phyloP scores from a whole-genome alignment of 352 stramenopile species.

The Pythium diclinum region DNA sequence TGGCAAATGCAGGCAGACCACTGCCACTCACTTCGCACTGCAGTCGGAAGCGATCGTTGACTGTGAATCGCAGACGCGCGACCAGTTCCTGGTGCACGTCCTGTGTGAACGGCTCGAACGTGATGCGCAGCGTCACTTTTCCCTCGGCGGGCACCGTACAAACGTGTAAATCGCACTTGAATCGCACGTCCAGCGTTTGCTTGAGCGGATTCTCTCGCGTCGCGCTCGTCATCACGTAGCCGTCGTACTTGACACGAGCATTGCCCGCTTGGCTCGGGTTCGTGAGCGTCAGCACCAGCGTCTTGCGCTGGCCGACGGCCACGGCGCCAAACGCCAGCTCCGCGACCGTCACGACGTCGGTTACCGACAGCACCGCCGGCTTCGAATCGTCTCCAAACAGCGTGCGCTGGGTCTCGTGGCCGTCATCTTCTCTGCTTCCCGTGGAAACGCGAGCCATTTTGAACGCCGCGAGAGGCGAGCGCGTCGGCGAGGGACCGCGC shows the following conservation, averaged over 20 bases:
- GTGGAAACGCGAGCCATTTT: slow-evolving; percentile 8
- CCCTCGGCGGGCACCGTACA: slow-evolving; percentile 63
- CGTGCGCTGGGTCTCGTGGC: slow-evolving; percentile 12
- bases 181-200: slow-evolving; percentile 30
- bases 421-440: neutral
- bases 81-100: slow-evolving; percentile 44
- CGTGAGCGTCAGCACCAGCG: slow-evolving; percentile 42
- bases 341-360: slow-evolving; percentile 37
- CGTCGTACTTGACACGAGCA: slow-evolving; percentile 68
- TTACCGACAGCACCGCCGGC: slow-evolving; percentile 38
- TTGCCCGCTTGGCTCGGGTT: slow-evolving; percentile 62
- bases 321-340: slow-evolving; percentile 58
- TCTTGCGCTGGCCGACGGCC: slow-evolving; percentile 43
- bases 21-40: slow-evolving; percentile 44
- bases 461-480: neutral
- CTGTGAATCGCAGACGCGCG: slow-evolving; percentile 52
- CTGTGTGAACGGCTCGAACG: slow-evolving; percentile 45
- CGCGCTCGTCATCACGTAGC: slow-evolving; percentile 39
- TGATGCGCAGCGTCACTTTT: slow-evolving; percentile 53
- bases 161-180: slow-evolving; percentile 71
- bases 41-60: slow-evolving; percentile 60
- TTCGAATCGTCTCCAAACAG: neutral
- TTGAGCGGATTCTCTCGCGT: slow-evolving; percentile 12
- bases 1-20: neutral
- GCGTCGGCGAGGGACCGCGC: slow-evolving; percentile 20